Base-by-base conservation (phyloP, 2,329 filamentous ascomycete genomes). In the Arthrobotrys megalospora region DNA sequence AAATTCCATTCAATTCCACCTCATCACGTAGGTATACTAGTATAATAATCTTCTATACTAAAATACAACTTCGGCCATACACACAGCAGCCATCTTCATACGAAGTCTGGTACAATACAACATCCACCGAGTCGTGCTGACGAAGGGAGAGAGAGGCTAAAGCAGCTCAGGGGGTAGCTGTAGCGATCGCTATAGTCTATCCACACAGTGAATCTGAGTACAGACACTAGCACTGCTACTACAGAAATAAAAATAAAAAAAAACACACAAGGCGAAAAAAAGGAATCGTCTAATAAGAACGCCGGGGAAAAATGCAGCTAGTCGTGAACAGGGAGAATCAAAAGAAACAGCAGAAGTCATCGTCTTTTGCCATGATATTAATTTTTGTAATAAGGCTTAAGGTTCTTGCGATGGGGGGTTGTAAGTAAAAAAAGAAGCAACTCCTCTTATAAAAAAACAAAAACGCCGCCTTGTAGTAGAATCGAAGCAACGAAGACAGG, bases 241-340 rank as follows among this genome's bases (percentile, higher is more conserved):
- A 34, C 36, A 63, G 58, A 14, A 34, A 8, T 8, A 60, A n/a
- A 38, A 41, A 19, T 3, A 21, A 63, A 41, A 63, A 43, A 11
- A 10, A 43, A 47, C 19, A 63, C 24, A 43, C 1, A 43, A 19
- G 14, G 16, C n/a, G 50, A 3, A 55, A 24, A 10, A 43, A 47
- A 43, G 2, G 38, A 64, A 47, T 64, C 21, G 60, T 50, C 52
- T 58, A 58, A 21, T 58, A 58, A 24, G 16, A 58, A 38, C 52
- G 52, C 52, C 52, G 52, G 52, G 12, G 52, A 38, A 38, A 32
- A 58, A 58, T 58, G 52, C 52, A 58, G 28, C 5, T 19, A 12
- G 28, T 58, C 38, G 38, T 43, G 11, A n/a, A 47, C 11, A 47
- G 16, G 34, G 34, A 19, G 5, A 47, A 19, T 14, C 14, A 50